Percentiles rank a stretch among this genome's conserved stretches.
Evolutionary conservation across 306 rosid species (phyloP).

Genomic region (Boehmeria nivea): DNA sequence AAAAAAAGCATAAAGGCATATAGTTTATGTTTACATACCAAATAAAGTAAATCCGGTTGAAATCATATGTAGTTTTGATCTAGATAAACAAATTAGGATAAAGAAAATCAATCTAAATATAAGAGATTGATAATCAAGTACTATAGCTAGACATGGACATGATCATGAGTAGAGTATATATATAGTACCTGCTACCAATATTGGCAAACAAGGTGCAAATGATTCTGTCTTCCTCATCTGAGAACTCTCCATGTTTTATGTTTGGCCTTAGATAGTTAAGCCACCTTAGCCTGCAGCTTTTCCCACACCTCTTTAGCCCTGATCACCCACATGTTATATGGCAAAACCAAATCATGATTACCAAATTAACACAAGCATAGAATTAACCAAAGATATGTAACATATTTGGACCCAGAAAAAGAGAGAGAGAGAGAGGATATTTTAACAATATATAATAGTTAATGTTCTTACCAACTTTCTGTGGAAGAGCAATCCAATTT

Average conservation of each 20-base stretch:
- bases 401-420: background rate
- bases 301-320: constrained; percentile 91
- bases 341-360: background rate
- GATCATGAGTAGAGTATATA: background rate
- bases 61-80: too few relatives aligned
- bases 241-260: constrained; percentile 88
- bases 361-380: too few relatives aligned
- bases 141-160: too few relatives aligned
- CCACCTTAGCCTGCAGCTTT: constrained; percentile 96
- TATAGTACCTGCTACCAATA: constrained; percentile 79
- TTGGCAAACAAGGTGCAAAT: constrained; percentile 74
- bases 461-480: constrained; percentile 64
- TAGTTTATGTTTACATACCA: background rate
- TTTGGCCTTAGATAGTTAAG: constrained; percentile 91
- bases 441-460: background rate
- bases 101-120: background rate
- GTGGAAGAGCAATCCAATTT: constrained; percentile 94
- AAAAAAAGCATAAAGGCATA: background rate
- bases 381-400: background rate
- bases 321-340: constrained; percentile 1
- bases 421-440: background rate
- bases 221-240: constrained; percentile 89
- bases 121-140: too few relatives aligned
- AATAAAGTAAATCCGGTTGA: background rate
- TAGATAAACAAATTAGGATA: background rate